phyloP scores from a whole-genome alignment of 1,284 basidiomycete genomes.

The Cutaneotrichosporon sp. region DNA sequence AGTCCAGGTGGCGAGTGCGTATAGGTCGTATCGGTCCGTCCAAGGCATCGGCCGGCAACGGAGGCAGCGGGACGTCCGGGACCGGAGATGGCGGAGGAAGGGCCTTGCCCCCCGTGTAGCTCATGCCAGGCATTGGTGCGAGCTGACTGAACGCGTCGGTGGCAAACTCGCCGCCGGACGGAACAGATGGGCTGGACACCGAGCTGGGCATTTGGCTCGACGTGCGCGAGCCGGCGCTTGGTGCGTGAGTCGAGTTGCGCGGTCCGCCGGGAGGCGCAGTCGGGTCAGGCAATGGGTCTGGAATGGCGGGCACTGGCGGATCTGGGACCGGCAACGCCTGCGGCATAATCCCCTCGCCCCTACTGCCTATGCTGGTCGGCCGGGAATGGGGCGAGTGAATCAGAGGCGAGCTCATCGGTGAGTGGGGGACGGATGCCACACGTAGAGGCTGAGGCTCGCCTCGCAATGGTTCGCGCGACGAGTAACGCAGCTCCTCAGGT shows the following conservation, averaged over 20 bases:
- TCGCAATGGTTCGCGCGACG: neutral
- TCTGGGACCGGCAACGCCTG: neutral
- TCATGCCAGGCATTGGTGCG: too few species aligned
- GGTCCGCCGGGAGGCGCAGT: neutral
- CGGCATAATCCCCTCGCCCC: too few species aligned
- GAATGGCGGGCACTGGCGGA: neutral
- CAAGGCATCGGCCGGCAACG: neutral
- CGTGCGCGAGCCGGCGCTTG: too few species aligned
- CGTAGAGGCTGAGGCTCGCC: neutral
- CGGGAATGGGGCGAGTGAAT: neutral
- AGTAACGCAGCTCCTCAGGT: neutral
- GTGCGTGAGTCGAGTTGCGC: too few species aligned
- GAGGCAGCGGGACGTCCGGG: constrained; percentile 8
- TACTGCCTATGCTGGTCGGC: too few species aligned
- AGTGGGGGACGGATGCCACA: constrained; percentile 1
- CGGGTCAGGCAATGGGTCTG: neutral
- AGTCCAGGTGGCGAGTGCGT: neutral
- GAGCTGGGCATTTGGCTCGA: too few species aligned
- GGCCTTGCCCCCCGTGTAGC: neutral
- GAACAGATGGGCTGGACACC: too few species aligned
- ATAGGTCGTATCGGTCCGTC: neutral
- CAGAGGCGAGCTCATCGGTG: neutral
- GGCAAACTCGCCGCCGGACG: too few species aligned
- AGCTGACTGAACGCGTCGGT: too few species aligned
- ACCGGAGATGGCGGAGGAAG: constrained; percentile 7